phyloP scores from a whole-genome alignment of 75 land plant genomes.

The Cryptomeria japonica region DNA sequence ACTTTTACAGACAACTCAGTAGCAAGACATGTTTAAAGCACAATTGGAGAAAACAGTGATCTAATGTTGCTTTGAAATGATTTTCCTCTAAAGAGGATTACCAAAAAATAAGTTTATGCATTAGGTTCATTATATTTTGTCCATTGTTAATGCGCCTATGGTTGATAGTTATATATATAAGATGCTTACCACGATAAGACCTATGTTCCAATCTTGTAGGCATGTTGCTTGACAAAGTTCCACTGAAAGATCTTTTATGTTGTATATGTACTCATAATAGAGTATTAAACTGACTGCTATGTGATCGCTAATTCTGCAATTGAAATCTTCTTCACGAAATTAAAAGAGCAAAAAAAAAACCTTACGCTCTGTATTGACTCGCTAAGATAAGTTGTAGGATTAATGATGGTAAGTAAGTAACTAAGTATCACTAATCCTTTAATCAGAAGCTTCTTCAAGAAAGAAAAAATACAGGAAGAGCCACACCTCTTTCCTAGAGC shows the following conservation, averaged over 20 bases:
- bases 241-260: not conserved
- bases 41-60: not conserved
- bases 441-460: not conserved
- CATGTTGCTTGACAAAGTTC: not conserved
- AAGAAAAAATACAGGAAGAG: not conserved
- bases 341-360: no score
- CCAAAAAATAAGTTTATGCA: not conserved
- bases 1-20: not conserved
- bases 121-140: not conserved
- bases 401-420: not conserved
- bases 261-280: not conserved
- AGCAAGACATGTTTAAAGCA: not conserved
- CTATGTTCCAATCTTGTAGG: not conserved
- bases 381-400: not conserved
- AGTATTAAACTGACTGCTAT: not conserved
- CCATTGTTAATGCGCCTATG: not conserved
- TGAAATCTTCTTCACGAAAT: not conserved
- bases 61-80: not conserved
- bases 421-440: not conserved
- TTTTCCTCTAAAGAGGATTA: not conserved
- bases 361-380: not conserved
- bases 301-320: not conserved
- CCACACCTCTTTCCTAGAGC: slow-evolving; percentile 84
- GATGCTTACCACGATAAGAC: not conserved
- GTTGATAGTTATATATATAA: not conserved